phyloP scores from a whole-genome alignment of 352 stramenopile species.

The Phytophthora multivora region DNA sequence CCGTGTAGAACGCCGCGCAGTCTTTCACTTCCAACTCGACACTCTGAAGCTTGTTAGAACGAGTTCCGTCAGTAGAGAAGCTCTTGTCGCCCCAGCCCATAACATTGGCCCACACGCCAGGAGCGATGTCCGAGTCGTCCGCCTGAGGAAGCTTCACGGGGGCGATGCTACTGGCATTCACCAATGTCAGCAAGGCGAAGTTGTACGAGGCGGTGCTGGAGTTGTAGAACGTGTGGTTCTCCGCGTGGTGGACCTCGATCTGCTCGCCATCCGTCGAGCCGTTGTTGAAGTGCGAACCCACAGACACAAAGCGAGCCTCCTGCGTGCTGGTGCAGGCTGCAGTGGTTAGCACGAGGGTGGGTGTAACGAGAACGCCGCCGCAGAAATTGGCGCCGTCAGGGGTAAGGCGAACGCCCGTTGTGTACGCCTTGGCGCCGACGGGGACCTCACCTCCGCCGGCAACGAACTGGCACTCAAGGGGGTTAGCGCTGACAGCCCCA shows the following conservation, averaged over 20 bases:
- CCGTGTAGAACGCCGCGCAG: not conserved
- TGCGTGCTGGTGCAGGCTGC: not conserved
- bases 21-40: not conserved
- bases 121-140: not conserved
- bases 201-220: constrained; percentile 3
- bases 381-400: constrained; percentile 2
- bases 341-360: constrained; percentile 4
- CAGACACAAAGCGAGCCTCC: constrained; percentile 3
- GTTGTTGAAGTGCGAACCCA: constrained; percentile 1
- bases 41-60: constrained; percentile 1
- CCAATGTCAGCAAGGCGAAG: constrained; percentile 2
- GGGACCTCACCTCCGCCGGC: not conserved
- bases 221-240: constrained; percentile 6
- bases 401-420: not conserved
- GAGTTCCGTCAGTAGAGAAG: not conserved
- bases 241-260: constrained; percentile 2
- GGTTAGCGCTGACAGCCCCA: not conserved
- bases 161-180: not conserved
- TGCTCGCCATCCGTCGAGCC: constrained; percentile 2
- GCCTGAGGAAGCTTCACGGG: constrained; percentile 1
- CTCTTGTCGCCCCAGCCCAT: not conserved
- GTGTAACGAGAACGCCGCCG: not conserved
- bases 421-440: not conserved
- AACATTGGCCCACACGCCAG: not conserved
- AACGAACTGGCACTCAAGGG: not conserved